Base-by-base conservation (phyloP, 306 rosid genomes). In the Spatholobus suberectus region DNA sequence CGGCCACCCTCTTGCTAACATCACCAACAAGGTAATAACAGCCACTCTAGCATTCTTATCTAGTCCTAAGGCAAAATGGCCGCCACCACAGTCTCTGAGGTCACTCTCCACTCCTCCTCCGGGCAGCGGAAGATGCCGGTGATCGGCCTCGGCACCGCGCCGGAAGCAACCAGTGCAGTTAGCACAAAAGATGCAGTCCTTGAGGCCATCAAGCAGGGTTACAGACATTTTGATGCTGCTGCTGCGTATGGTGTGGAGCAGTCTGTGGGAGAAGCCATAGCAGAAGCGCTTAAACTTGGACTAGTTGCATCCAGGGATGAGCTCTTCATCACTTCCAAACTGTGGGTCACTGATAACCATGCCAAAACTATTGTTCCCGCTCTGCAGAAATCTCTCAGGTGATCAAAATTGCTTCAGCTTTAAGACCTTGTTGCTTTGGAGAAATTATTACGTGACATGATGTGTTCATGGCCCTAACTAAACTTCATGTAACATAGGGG, bases 151-250 rank as follows among this genome's bases (percentile, higher is more conserved):
- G 88, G 88, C 59, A 85, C 88, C 0, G 85, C 85, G 0, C 88
- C 85, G 2, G 88, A 81, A 34, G 67, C 85, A 1, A 15, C 66
- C 47, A 85, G 85, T 8, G 47, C 82, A 27, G 83, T 77, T 8
- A 81, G 23, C 61, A 81, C 88, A 0, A 85, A 81, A 63, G 88
- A 85, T 51, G 88, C 88, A 4, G 88, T 89, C 24, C 38, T 85
- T 0, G 88, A 87, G 51, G 92, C 90, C 76, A 87, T 87, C 70
- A 74, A 83, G 63, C 81, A 75, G 0, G 92, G 92, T 5, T 87
- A 89, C 72, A 71, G 88, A 8, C 90, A 85, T n/a, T 83, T 89
- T 51, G 92, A 89, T 73, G 79, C 92, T 17, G 92, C 92, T 5
- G 55, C 90, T 70, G 87, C 86, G 0, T 89, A 89, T 73, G 86